Evolutionary conservation across 176 grass and related monocot species (phyloP), one percentile per base, ranked within the genome.

Genomic region (Avena eriantha): DNA sequence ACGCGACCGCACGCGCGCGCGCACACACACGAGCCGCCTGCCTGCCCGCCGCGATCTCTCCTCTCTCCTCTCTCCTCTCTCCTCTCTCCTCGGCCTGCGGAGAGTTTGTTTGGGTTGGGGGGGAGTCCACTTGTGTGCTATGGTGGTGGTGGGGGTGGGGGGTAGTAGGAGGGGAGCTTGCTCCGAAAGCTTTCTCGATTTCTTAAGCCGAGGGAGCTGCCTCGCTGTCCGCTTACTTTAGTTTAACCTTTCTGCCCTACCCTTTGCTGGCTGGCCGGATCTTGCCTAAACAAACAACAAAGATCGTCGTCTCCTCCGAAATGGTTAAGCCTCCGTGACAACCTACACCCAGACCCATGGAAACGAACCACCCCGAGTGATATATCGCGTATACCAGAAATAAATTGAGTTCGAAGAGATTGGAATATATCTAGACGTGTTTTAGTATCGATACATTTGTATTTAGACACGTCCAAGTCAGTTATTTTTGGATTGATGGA

Each of bases 191-290:
- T 86, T 69, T 60, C 76, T 70, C 34, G 60, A 76, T 55, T 85
- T 85, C 73, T 53, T 19, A 4, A 73, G 85, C 35, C 29, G 29
- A 29, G 29, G n/a, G 31, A 7, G 19, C 12, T 33, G 53, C 68
- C 33, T 8, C 15, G 53, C 70, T 51, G 61, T 21, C 79, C 60
- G 64, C 54, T 21, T 4, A 31, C 24, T 26, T 86, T 16, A 18
- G 34, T 7, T 53, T 60, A 86, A 68, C 17, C 12, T 61, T 12
- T 64, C 61, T 81, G 31, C 22, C 8, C 24, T 5, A 54, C 51
- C 81, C 53, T 76, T 46, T 46, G 35, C 45, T 74, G 69, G 69
- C 41, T 75, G 72, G 46, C 47, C 51, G 88, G 61, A 90, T 90
- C 54, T 64, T 64, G n/a, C 41, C 78, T 89, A 50, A 85, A 82